Evolutionary conservation across 139 green algal genomes (phyloP).

Genomic region (Bryopsis sp.): DNA sequence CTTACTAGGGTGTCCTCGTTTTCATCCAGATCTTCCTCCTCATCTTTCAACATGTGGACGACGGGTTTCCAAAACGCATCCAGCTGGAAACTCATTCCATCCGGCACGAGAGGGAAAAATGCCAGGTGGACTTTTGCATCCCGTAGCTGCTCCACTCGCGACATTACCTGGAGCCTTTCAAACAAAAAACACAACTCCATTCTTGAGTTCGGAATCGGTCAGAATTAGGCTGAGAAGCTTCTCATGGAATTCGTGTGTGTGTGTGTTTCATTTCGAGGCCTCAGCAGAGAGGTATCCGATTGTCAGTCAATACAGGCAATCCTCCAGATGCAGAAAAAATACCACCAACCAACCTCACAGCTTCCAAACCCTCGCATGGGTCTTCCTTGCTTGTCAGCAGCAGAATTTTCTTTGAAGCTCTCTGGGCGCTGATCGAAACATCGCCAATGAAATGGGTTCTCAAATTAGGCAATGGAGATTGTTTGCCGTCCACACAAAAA

Average conservation of each 20-base stretch:
- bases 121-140: neutral
- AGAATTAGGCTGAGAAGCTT: neutral
- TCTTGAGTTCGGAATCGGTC: neutral
- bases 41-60: neutral
- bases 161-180: neutral
- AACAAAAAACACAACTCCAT: neutral
- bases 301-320: too few species aligned
- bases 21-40: neutral
- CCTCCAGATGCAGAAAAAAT: too few species aligned
- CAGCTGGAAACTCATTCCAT: too few species aligned
- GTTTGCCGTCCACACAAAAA: neutral
- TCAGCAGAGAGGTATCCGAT: neutral
- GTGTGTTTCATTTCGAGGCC: neutral
- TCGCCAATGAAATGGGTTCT: neutral
- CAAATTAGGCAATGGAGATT: neutral
- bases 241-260: neutral
- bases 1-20: neutral
- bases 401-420: slow-evolving; percentile 10
- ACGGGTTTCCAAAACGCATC: slow-evolving; percentile 1
- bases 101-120: slow-evolving; percentile 6
- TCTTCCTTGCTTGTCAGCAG: slow-evolving; percentile 13
- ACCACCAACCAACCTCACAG: neutral
- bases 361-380: neutral
- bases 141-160: neutral
- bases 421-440: neutral